Evolutionary conservation across 2,329 filamentous ascomycete genomes (phyloP), one percentile per base, ranked within the genome.

Genomic region (Trichoderma sp.): DNA sequence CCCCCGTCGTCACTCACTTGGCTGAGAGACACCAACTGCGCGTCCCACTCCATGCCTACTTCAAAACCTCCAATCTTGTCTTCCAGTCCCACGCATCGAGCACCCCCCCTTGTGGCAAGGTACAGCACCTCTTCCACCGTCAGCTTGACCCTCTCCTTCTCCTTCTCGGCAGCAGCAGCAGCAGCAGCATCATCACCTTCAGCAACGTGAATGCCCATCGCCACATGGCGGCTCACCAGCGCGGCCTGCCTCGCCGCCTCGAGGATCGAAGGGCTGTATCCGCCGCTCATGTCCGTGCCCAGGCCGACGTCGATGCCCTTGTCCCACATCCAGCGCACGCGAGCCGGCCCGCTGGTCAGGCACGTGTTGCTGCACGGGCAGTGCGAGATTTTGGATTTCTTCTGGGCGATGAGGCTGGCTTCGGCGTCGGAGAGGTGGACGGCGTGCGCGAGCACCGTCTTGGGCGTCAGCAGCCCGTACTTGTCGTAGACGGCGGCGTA

Each of bases 241-340:
- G 89, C 86, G 0, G 95, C 93, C 75, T 96, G 92, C 16, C 94
- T 82, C 54, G 90, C 92, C n/a, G 93, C 90, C 72, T 96, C 92
- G 0, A 98, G 85, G 11, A 98, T 87, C 70, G 89, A 92, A 0
- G 92, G 86, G 67, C 89, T 92, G 77, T 95, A 97, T 0, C 96
- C 96, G 3, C 95, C 96, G 74, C 89, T 92, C 69, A 98, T 89
- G 78, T 99, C 96, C 0, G 95, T 98, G 0, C 96, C 96, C 0
- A 99, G 81, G 0, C 96, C 95, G 6, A 97, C 89, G 0, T 87
- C 88, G 56, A 98, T 85, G 0, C 92, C 93, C 64, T 86, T 85
- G 26, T 93, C 86, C 64, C 97, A 83, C 73, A 97, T 78, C 79
- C 86, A 86, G 21, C 95, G 85, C 2, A 99, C 90, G 4, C 87